These are phyloP conservation scores for Ophiostoma tasmaniense DNA, from an alignment of 2,329 filamentous ascomycete species.

Conservation along the genomic window DNA sequence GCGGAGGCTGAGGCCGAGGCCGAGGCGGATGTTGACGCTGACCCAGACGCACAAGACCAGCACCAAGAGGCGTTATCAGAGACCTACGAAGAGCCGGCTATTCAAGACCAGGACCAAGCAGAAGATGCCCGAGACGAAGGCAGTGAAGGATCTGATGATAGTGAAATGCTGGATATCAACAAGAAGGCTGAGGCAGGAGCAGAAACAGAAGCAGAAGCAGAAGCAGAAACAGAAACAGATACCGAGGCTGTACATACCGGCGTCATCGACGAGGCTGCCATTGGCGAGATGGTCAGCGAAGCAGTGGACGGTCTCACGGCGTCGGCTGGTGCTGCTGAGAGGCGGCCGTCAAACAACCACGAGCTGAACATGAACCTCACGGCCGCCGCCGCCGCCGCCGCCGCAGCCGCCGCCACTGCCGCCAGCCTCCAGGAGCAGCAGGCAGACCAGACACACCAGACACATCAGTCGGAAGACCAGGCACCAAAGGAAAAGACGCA, in stretches of 20 bases:
- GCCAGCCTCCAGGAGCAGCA: conserved; percentile 4
- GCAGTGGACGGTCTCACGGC: conserved; percentile 9
- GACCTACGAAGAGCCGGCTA: not conserved
- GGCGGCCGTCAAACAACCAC: conserved; percentile 11
- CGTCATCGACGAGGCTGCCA: conserved; percentile 21
- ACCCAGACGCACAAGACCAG: not conserved
- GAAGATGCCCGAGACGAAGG: not conserved
- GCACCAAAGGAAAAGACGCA: not conserved
- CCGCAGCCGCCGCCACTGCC: conserved; percentile 9
- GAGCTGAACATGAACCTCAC: conserved; percentile 12
- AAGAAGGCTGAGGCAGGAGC: not conserved
- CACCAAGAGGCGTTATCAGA: not conserved
- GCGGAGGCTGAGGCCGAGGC: not conserved
- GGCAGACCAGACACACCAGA: not conserved
- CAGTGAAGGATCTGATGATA: not conserved
- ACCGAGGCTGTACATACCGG: not conserved
- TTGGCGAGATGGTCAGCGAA: conserved; percentile 16
- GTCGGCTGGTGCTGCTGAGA: not conserved
- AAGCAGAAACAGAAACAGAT: too few relatives aligned
- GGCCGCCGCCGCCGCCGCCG: conserved; percentile 11
- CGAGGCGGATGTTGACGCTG: conserved; percentile 1
- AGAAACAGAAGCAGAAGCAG: too few relatives aligned
- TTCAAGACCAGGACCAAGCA: not conserved
- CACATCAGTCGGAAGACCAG: too few relatives aligned
- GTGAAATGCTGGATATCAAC: not conserved